A percentile compares a stretch with the other conserved stretches of the same genome.
Conservation (phyloP, 2,329 filamentous ascomycete species). For the Pseudophaeomoniella oleicola region DNA sequence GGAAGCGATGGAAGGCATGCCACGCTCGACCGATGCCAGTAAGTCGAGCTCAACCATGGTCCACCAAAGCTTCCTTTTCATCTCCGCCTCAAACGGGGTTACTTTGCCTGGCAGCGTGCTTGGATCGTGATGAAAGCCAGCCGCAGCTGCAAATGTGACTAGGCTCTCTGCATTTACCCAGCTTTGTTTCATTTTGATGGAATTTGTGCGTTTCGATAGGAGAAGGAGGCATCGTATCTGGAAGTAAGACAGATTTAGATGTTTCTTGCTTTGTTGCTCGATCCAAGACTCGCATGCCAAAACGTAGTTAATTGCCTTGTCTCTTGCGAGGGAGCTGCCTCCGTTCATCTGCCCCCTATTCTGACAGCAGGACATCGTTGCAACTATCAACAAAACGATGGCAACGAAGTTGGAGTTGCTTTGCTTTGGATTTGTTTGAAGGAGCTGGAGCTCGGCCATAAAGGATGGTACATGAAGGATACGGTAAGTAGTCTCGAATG, state of each 20-base stretch:
- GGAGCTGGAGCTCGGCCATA: conserved; percentile 15
- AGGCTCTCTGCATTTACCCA: conserved; percentile 34
- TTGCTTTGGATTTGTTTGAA: conserved; percentile 9
- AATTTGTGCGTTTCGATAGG: conserved; percentile 32
- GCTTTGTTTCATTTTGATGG: conserved; percentile 33
- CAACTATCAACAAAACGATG: conserved; percentile 9
- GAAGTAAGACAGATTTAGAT: conserved; percentile 31
- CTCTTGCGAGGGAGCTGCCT: conserved; percentile 7
- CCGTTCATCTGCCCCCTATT: conserved; percentile 5
- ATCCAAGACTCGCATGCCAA: conserved; percentile 10
- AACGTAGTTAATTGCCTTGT: conserved; percentile 9
- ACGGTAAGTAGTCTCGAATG: conserved; percentile 18
- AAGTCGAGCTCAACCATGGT: conserved; percentile 43
- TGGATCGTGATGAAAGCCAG: conserved; percentile 36
- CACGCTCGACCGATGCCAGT: conserved; percentile 39
- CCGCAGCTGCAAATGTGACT: conserved; percentile 32
- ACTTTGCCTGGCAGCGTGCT: conserved; percentile 20
- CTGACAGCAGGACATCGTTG: conserved; percentile 7
- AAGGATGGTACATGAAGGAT: conserved; percentile 21
- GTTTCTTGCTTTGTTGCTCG: conserved; percentile 32
- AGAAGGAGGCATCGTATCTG: conserved; percentile 34
- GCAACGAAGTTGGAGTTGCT: conserved; percentile 8
- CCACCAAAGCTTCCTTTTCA: conserved; percentile 42
- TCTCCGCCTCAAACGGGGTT: conserved; percentile 32
- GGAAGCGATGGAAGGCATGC: conserved; percentile 26